Conservation (phyloP, 2,329 filamentous ascomycete genomes). For the Neofusicoccum kwambonambiense region DNA sequence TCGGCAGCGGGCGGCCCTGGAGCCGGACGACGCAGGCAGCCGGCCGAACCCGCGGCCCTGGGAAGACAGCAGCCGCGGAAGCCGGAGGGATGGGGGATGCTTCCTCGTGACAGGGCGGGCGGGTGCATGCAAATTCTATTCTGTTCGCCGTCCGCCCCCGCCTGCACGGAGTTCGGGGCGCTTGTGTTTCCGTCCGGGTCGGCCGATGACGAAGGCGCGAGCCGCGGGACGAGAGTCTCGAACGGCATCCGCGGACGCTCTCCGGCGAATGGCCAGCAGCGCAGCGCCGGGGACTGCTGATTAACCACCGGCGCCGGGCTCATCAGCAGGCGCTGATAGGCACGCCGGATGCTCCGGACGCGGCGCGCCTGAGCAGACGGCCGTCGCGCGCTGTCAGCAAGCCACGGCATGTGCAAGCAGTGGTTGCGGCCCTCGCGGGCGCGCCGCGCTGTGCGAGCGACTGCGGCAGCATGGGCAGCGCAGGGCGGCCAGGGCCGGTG, state of each 20-base stretch:
- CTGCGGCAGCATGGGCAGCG: background rate
- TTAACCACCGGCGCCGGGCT: background rate
- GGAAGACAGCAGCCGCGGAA: background rate
- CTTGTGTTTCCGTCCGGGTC: background rate
- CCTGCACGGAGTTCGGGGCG: background rate
- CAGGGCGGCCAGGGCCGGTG: background rate
- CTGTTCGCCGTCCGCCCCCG: background rate
- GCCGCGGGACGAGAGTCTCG: background rate
- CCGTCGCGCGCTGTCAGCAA: background rate
- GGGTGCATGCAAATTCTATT: background rate
- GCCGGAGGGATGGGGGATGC: background rate
- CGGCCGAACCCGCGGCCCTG: background rate
- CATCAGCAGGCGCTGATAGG: background rate
- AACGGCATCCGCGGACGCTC: background rate
- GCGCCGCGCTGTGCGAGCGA: background rate
- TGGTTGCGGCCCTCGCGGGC: too few species aligned
- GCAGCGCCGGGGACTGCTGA: background rate
- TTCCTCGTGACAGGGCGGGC: background rate
- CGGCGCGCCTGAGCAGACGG: background rate
- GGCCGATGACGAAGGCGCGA: background rate
- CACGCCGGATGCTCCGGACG: conserved; percentile 1
- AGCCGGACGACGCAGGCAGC: background rate
- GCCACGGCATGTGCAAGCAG: background rate
- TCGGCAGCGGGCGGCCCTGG: too few species aligned
- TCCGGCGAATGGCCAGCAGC: background rate